A percentile compares a stretch with the other conserved stretches of the same genome.
Evolutionary conservation across 2,329 filamentous ascomycete genomes (phyloP).

Genomic region (Xylariales sp.): DNA sequence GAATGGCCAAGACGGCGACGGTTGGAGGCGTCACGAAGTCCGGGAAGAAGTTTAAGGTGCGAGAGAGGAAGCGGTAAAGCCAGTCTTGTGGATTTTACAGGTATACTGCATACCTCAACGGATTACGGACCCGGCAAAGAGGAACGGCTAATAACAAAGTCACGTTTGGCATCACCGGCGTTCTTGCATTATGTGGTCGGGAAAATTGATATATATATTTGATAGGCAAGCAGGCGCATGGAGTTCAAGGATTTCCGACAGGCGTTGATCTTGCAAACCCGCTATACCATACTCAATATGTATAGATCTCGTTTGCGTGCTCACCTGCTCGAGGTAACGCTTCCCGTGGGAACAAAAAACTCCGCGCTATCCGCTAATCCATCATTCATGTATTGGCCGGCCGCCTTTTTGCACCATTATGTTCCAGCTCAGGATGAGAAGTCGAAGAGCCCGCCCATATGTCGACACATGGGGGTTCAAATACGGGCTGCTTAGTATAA

Average conservation of each 20-base stretch:
- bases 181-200: slow-evolving; percentile 21
- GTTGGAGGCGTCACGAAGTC: slow-evolving; percentile 68
- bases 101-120: background rate
- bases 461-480: slow-evolving; percentile 9
- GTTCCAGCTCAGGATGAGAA: slow-evolving; percentile 28
- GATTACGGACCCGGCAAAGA: background rate
- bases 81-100: background rate
- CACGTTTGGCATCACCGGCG: slow-evolving; percentile 27
- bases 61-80: slow-evolving; percentile 68
- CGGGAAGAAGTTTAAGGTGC: slow-evolving; percentile 72
- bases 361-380: slow-evolving; percentile 20
- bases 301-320: slow-evolving; percentile 20
- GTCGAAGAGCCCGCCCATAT: slow-evolving; percentile 14
- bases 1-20: slow-evolving; percentile 74
- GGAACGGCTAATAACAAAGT: background rate
- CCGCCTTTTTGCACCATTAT: slow-evolving; percentile 19
- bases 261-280: slow-evolving; percentile 10
- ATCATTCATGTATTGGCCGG: slow-evolving; percentile 28
- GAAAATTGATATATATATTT: slow-evolving; percentile 31
- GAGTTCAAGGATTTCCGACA: slow-evolving; percentile 29
- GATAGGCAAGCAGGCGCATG: slow-evolving; percentile 23
- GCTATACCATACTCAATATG: slow-evolving; percentile 29
- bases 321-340: slow-evolving; percentile 22
- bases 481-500: slow-evolving; percentile 13
- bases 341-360: slow-evolving; percentile 15